Conservation (phyloP, 2,329 filamentous ascomycete genomes). For the Exophiala alcalophila region DNA sequence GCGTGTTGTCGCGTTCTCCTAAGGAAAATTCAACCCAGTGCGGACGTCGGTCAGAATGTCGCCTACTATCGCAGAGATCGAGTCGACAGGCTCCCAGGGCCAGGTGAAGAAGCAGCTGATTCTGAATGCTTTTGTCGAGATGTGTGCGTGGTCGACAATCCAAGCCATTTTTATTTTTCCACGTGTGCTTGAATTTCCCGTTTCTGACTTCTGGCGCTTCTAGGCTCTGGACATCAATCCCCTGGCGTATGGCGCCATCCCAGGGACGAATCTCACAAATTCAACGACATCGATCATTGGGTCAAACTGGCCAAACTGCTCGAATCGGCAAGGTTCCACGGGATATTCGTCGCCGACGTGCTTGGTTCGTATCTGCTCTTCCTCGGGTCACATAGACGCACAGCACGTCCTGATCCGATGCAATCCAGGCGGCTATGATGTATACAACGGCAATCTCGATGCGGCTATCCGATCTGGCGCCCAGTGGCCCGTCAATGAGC, state of each 20-base stretch:
- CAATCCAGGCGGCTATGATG: constrained; percentile 71
- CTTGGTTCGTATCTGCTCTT: constrained; percentile 48
- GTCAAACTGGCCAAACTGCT: constrained; percentile 58
- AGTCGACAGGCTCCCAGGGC: too few species aligned
- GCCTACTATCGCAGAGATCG: too few species aligned
- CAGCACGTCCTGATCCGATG: too few species aligned
- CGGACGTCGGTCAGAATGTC: too few species aligned
- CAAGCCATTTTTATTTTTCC: too few species aligned
- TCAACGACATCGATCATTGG: constrained; percentile 62
- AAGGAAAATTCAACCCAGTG: too few species aligned
- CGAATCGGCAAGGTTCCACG: constrained; percentile 62
- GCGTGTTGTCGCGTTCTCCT: too few species aligned
- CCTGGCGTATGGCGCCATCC: constrained; percentile 64
- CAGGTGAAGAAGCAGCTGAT: constrained; percentile 45
- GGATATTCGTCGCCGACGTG: constrained; percentile 66
- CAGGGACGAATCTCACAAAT: constrained; percentile 59
- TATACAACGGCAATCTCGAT: constrained; percentile 61
- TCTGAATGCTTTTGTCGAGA: constrained; percentile 52
- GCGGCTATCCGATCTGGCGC: constrained; percentile 61
- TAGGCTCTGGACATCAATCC: constrained; percentile 53
- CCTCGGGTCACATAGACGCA: too few species aligned
- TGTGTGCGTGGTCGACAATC: too few species aligned
- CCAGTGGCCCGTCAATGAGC: constrained; percentile 71
- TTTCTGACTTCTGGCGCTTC: too few species aligned
- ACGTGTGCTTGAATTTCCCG: too few species aligned